phyloP scores from a whole-genome alignment of 2,329 filamentous ascomycete species.

The Pseudocercospora vitis region DNA sequence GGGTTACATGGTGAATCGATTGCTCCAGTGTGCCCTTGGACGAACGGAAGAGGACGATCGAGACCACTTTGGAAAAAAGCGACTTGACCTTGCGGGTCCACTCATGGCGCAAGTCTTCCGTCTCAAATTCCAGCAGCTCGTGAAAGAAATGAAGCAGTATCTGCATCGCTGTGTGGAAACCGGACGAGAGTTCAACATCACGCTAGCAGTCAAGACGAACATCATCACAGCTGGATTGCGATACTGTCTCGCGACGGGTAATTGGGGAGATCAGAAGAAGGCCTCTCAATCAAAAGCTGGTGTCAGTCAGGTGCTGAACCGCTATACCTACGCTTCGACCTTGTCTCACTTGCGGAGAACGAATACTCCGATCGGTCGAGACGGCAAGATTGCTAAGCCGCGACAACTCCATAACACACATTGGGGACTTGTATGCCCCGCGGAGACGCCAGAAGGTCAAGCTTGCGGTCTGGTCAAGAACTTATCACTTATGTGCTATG shows the following conservation, averaged over 20 bases:
- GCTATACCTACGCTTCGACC: constrained; percentile 96
- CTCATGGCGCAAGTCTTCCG: constrained; percentile 96
- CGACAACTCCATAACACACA: constrained; percentile 98
- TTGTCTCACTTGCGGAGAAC: constrained; percentile 95
- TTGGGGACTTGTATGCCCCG: constrained; percentile 95
- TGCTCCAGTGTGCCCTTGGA: constrained; percentile 89
- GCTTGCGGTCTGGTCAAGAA: constrained; percentile 99
- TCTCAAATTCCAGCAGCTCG: constrained; percentile 84
- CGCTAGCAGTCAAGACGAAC: constrained; percentile 83
- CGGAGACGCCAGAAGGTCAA: constrained; percentile 96
- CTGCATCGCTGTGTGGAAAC: constrained; percentile 89
- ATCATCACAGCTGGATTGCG: constrained; percentile 93
- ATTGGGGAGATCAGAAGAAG: constrained; percentile 99
- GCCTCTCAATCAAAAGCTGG: constrained; percentile 91
- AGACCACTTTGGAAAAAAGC: constrained; percentile 99
- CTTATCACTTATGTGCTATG: constrained; percentile 94
- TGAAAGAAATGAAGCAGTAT: constrained; percentile 85
- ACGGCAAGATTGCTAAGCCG: constrained; percentile 97
- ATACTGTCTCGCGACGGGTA: constrained; percentile 94
- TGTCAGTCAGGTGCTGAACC: constrained; percentile 96
- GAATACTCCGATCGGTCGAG: constrained; percentile 95
- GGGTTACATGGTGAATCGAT: constrained; percentile 97
- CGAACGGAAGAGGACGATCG: constrained; percentile 93
- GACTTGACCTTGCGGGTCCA: constrained; percentile 89
- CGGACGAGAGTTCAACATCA: constrained; percentile 84